Percentiles rank a stretch among this genome's conserved stretches.
Evolutionary conservation across 2,329 filamentous ascomycete genomes (phyloP).

Genomic region (Alternaria consortialis): DNA sequence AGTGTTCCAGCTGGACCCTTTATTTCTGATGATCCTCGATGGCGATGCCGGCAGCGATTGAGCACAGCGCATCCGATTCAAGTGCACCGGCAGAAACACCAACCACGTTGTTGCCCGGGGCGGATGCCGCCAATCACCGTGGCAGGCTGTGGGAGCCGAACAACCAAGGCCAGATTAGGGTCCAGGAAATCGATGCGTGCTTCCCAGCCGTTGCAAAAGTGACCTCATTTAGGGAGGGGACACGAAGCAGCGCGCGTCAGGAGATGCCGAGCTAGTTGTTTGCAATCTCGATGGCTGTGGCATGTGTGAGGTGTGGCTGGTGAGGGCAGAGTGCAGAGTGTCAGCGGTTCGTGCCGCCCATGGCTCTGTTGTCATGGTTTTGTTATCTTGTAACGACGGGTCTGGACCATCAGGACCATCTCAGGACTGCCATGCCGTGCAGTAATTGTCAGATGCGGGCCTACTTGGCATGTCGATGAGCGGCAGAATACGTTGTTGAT

Average conservation of each 20-base stretch:
- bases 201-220: constrained; percentile 8
- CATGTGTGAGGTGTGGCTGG: not conserved
- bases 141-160: not conserved
- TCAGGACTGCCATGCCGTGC: not conserved
- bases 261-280: not conserved
- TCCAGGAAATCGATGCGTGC: constrained; percentile 7
- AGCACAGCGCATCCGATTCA: constrained; percentile 27
- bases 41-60: constrained; percentile 29
- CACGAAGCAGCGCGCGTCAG: not conserved
- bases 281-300: constrained; percentile 20
- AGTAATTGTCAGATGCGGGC: not conserved
- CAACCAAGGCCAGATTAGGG: constrained; percentile 14
- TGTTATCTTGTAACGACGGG: not conserved
- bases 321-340: not conserved
- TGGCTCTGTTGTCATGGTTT: constrained; percentile 1
- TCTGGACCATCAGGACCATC: not conserved
- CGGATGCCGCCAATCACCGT: not conserved
- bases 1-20: not conserved
- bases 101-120: constrained; percentile 2
- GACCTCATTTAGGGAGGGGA: constrained; percentile 5
- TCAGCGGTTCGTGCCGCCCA: constrained; percentile 19
- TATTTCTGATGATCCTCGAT: constrained; percentile 19
- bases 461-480: too few species aligned
- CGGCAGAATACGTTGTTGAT: too few species aligned
- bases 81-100: not conserved